A percentile compares a stretch with the other conserved stretches of the same genome.
Evolutionary conservation across 208 protist genomes (phyloP).

Genomic region (Leishmania tropica): DNA sequence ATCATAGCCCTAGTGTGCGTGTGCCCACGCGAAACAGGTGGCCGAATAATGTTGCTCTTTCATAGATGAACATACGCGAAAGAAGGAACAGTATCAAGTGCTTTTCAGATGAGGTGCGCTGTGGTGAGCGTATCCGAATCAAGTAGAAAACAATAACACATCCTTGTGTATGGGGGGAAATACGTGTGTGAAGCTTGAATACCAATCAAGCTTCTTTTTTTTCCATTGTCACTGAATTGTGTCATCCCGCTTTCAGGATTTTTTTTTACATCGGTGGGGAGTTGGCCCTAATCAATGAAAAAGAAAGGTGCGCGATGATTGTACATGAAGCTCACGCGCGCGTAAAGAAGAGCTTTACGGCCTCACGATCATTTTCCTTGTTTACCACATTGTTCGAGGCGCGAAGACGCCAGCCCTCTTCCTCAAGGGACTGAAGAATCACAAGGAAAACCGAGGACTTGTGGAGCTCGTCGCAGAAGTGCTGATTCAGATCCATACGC

Average conservation of each 20-base stretch:
- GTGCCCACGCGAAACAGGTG: not conserved
- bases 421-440: conserved; percentile 78
- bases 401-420: conserved; percentile 89
- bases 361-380: conserved; percentile 53
- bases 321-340: conserved; percentile 37
- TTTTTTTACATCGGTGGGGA: conserved; percentile 8
- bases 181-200: not conserved
- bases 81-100: not conserved
- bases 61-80: not conserved
- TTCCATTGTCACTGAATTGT: not conserved
- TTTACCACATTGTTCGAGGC: conserved; percentile 66
- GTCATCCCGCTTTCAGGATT: not conserved
- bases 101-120: not conserved
- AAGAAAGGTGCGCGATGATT: not conserved
- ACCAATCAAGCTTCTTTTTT: not conserved
- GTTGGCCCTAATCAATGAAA: not conserved
- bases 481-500: conserved; percentile 87
- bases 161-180: not conserved
- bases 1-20: not conserved
- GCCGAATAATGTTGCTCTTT: not conserved
- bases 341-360: conserved; percentile 87
- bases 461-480: conserved; percentile 93
- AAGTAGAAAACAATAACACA: not conserved
- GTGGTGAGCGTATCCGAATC: not conserved
- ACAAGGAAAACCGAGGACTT: conserved; percentile 77